These are phyloP conservation scores for Cyclaneusma minus DNA, from an alignment of 2,329 filamentous ascomycete genomes.

Conservation along the genomic window DNA sequence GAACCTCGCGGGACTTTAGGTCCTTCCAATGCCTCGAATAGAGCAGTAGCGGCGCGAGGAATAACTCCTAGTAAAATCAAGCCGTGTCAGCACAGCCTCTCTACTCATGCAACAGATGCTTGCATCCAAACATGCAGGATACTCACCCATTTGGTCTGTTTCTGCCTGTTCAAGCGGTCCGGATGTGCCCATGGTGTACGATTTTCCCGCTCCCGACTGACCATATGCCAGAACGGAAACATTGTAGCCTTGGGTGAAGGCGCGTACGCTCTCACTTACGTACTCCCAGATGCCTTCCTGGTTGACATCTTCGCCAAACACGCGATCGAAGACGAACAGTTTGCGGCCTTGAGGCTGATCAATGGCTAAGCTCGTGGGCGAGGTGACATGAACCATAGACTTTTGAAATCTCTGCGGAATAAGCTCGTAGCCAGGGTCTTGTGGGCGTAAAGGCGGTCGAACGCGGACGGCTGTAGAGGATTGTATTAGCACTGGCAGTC, in stretches of 20 bases:
- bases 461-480: conserved; percentile 73
- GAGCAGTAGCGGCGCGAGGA: conserved; percentile 67
- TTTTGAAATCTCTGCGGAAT: conserved; percentile 92
- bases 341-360: conserved; percentile 88
- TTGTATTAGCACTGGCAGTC: conserved; percentile 3
- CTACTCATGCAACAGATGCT: background rate
- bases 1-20: conserved; percentile 35
- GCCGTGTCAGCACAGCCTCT: conserved; percentile 1
- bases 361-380: conserved; percentile 70
- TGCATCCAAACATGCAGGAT: conserved; percentile 1
- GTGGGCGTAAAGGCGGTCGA: conserved; percentile 67
- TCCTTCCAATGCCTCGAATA: conserved; percentile 78
- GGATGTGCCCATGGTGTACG: conserved; percentile 96
- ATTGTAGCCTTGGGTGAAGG: conserved; percentile 95
- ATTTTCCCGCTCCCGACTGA: conserved; percentile 94
- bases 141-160: conserved; percentile 61
- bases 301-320: conserved; percentile 68
- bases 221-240: conserved; percentile 94
- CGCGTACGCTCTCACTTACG: conserved; percentile 71
- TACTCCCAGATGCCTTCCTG: conserved; percentile 95
- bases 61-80: conserved; percentile 65
- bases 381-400: conserved; percentile 80
- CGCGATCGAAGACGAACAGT: conserved; percentile 90
- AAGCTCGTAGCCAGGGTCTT: conserved; percentile 84
- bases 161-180: conserved; percentile 65